Evolutionary conservation across 257 asterid species (phyloP).

Genomic region (Jacaranda copaia): DNA sequence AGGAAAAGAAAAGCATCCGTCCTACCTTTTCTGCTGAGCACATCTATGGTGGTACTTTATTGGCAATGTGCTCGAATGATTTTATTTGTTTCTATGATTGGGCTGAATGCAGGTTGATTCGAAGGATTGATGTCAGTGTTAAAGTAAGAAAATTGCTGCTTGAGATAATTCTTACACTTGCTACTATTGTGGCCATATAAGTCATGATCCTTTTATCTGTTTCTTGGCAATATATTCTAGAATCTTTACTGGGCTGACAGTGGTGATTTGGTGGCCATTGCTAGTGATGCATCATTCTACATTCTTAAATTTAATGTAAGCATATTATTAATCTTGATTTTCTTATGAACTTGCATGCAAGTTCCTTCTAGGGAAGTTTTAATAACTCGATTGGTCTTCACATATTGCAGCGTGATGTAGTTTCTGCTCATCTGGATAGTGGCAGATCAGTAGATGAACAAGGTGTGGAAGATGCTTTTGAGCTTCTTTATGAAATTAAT

Average conservation of each 20-base stretch:
- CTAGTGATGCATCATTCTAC: constrained; percentile 83
- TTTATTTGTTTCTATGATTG: constrained; percentile 94
- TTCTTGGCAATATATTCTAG: constrained; percentile 52
- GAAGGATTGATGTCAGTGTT: constrained; percentile 91
- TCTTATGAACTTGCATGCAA: constrained; percentile 27
- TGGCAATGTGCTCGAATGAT: constrained; percentile 92
- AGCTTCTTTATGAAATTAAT: constrained; percentile 88
- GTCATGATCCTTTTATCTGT: constrained; percentile 22
- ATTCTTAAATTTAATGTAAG: constrained; percentile 82
- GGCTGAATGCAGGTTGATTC: constrained; percentile 90
- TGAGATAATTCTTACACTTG: constrained; percentile 20
- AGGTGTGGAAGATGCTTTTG: constrained; percentile 99
- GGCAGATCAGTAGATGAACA: constrained; percentile 91
- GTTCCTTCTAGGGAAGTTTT: constrained; percentile 15
- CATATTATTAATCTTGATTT: constrained; percentile 29
- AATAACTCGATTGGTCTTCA: constrained; percentile 31
- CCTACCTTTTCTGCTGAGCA: constrained; percentile 96
- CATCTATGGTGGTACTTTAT: constrained; percentile 81
- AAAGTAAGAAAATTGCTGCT: constrained; percentile 61
- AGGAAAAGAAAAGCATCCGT: constrained; percentile 98
- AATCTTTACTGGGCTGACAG: constrained; percentile 97
- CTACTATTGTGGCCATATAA: constrained; percentile 27
- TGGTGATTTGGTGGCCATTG: constrained; percentile 86
- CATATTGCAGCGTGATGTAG: constrained; percentile 87
- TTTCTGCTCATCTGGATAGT: constrained; percentile 88